Conservation (phyloP, 2,329 filamentous ascomycete species). For the Zymoseptoria tritici region DNA sequence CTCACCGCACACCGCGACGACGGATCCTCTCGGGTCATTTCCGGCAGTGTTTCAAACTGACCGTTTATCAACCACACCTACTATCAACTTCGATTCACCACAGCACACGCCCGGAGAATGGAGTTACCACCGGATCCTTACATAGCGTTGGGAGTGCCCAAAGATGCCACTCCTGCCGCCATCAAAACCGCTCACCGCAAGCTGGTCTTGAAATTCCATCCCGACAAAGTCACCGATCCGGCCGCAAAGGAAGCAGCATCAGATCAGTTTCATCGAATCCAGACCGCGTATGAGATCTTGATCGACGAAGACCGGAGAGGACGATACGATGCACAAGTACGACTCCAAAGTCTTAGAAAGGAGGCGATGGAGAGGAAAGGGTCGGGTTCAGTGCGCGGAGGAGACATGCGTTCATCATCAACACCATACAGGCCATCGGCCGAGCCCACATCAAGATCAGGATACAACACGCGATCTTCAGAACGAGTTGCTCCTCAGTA, state of each 20-base stretch:
- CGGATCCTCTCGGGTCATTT: background rate
- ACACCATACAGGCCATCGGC: constrained; percentile 10
- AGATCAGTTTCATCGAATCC: constrained; percentile 84
- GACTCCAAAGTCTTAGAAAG: constrained; percentile 57
- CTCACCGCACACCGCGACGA: background rate
- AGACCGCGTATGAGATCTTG: constrained; percentile 86
- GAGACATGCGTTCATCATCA: constrained; percentile 7
- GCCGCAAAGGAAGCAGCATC: constrained; percentile 69
- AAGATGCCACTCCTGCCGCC: constrained; percentile 65
- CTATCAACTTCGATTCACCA: background rate
- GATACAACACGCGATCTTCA: constrained; percentile 9
- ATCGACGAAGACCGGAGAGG: constrained; percentile 65
- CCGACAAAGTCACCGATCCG: constrained; percentile 59
- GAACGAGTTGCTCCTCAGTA: constrained; percentile 22
- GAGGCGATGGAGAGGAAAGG: constrained; percentile 40
- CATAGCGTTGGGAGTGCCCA: constrained; percentile 65
- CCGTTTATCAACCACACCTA: background rate
- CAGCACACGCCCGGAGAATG: background rate
- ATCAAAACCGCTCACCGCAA: constrained; percentile 90
- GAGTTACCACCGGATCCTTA: constrained; percentile 66
- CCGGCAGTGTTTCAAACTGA: background rate
- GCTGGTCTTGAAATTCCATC: constrained; percentile 75
- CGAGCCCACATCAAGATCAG: constrained; percentile 6
- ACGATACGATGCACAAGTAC: constrained; percentile 71
- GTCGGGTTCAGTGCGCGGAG: constrained; percentile 11